Base-by-base conservation (phyloP, 23 red algal species). In the Cyanidioschyzon merolae region DNA sequence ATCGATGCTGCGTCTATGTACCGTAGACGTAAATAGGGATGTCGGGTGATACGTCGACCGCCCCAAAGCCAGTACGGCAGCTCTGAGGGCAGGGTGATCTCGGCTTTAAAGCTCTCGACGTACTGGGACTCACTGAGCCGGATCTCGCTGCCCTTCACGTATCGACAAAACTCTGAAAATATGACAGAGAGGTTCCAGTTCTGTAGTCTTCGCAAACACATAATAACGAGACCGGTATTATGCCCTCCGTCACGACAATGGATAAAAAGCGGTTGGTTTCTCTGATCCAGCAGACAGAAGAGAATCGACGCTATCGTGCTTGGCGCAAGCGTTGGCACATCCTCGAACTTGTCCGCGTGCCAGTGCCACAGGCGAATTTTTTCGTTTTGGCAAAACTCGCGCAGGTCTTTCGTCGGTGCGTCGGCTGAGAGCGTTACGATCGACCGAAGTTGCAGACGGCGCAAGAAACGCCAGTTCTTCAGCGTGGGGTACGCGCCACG, bases 181-280 rank as follows among this genome's bases (percentile, higher is more conserved):
- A 98, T 91, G 16, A 79, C 83, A 38, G 84, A 80, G 29, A 91
- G 82, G 16, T 67, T 89, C 94, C 94, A 98, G 50, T 89, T 86
- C 74, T 98, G 94, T 29, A 98, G 87, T 35, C 89, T 86, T 25
- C 94, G 67, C 3, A 98, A 82, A 74, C 85, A 87, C 94, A 91
- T 91, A 37, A 98, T 57, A 27, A 98, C 85, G 2, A 91, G 77
- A 1, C 94, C 94, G 37, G 94, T 98, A 82, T 98, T 98, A 68
- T 98, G 86, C 2, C 84, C 88, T 26, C 94, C 94, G 74, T 98
- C 94, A 15, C 89, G 85, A 75, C 94, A 98, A 80, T 98, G 94
- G 38, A 98, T 39, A 38, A 84, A 91, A 2, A 91, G 54, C 0
- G 94, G 94, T 31, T 86, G 79, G 32, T 79, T 86, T 27, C 27